Base-by-base conservation (phyloP, 140 eudicot genomes). In the Senecio squalidus region DNA sequence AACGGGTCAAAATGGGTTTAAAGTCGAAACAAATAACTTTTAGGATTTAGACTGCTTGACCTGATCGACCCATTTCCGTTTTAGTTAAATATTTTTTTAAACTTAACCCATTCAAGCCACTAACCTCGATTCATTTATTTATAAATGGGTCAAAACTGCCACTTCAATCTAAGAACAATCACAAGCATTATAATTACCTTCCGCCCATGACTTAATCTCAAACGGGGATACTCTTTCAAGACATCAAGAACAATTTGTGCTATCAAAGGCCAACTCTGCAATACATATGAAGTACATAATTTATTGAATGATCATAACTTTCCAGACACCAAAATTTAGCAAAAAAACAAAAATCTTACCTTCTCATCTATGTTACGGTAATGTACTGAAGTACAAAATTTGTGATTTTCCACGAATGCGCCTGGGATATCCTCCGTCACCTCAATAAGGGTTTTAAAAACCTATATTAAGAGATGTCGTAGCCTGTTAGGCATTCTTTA, bases 291-390 rank as follows among this genome's bases (percentile, higher is more conserved):
- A 22, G 27, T n/a, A n/a, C 25, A 43, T 43, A 24, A 28, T 43
- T 49, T 48, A 50, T 40, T 28, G 40, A 40, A 50, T 10, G 3
- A 34, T 1, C 1, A 39, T 26, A 46, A 20, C 20, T 26, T 47
- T 13, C 41, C 31, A 15, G 1, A 23, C 48, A 48, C 39, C 43
- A 38, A 25, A 24, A n/a, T 3, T 49, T 28, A 3, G 29, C 13
- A n/a, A 9, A 21, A 43, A 55, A 57, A 25, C 33, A 6, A 24
- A 53, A 25, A 17, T 10, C 79, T 79, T 52, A 91, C 98, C 76
- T 87, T 79, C 73, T 87, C 95, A 40, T 84, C 87, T 58, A 92
- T 96, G 8, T 84, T 87, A 60, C 98, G 96, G 55, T 92, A 92
- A 74, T 92, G 98, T 68, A 92, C 86, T 52, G 98, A 84, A 49